A percentile compares a stretch with the other conserved stretches of the same genome.
phyloP scores from a whole-genome alignment of 1,284 basidiomycete genomes.

The Cerrena zonata region DNA sequence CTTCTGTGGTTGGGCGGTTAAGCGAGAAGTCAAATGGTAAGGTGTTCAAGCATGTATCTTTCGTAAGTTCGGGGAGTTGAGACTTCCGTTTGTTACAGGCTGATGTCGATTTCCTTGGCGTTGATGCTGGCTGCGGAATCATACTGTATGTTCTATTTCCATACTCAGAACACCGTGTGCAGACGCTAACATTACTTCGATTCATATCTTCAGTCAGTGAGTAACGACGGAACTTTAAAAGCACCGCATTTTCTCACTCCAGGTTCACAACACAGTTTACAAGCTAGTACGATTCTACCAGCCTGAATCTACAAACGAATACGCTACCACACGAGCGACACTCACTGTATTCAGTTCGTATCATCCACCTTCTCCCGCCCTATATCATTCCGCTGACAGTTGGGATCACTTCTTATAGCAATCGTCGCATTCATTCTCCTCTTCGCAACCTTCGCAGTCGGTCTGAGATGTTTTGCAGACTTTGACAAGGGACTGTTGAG shows the following conservation, averaged over 20 bases:
- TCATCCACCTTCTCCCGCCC: not conserved
- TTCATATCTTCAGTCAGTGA: slow-evolving; percentile 42
- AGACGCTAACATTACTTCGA: slow-evolving; percentile 4
- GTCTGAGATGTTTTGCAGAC: slow-evolving; percentile 71
- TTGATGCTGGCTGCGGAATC: slow-evolving; percentile 71
- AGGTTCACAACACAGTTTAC: slow-evolving; percentile 62
- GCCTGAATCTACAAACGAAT: slow-evolving; percentile 47
- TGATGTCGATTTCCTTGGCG: slow-evolving; percentile 63
- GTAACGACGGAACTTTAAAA: slow-evolving; percentile 23
- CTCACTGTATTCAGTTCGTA: slow-evolving; percentile 73
- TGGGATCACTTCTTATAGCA: slow-evolving; percentile 39
- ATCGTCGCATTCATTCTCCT: slow-evolving; percentile 69
- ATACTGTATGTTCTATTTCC: slow-evolving; percentile 52
- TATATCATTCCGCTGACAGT: slow-evolving; percentile 1
- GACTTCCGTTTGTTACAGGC: too few species aligned
- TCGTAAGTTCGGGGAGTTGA: too few species aligned
- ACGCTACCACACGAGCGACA: slow-evolving; percentile 68
- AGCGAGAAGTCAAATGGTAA: slow-evolving; percentile 73
- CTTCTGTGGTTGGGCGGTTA: slow-evolving; percentile 62
- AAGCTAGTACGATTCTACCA: slow-evolving; percentile 76
- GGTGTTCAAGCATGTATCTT: too few species aligned
- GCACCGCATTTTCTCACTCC: not conserved
- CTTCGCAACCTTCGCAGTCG: slow-evolving; percentile 65
- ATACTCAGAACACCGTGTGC: slow-evolving; percentile 11
- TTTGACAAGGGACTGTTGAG: slow-evolving; percentile 68